Base-by-base conservation (phyloP, 345 rosid species). In the Heritiera littoralis region DNA sequence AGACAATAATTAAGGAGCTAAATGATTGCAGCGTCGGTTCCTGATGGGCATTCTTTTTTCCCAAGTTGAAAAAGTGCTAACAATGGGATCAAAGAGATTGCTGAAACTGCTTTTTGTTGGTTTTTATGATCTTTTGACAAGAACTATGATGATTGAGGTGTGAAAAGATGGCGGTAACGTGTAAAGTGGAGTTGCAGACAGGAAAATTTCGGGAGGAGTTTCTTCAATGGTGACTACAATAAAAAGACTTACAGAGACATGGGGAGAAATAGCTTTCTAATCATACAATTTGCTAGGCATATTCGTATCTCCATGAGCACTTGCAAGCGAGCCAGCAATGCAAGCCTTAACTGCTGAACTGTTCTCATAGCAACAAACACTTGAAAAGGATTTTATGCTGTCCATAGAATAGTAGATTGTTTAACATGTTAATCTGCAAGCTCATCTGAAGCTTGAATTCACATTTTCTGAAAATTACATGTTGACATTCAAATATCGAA, bases 1-100 rank as follows among this genome's bases (percentile, higher is more conserved):
- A 89, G 73, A 81, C 77, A 60, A 85, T 90, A 71, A 83, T 89
- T 72, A 81, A 84, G 83, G 92, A 94, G 77, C 74, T 90, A 72
- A 80, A 77, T 77, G 40, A 59, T 54, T 63, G 80, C 70, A 49
- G 60, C 55, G 32, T n/a, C 38, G 64, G 58, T 72, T 52, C 52
- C 77, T 75, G 67, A 76, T 20, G n/a, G 46, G 35, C 15, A 14
- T 41, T 23, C 28, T 23, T 23, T 23, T 23, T 23, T 23, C 28
- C 28, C 28, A 23, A 23, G 28, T 64, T 17, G 59, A 7, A 49
- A 59, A 51, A 18, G 46, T 51, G 76, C 15, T 55, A 60, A 67
- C 74, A 35, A 46, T 30, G 75, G 45, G 46, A 7, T 35, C 76
- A 18, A 10, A 35, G 63, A 17, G 46, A 52, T 72, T 3, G 43